Percentiles rank a stretch among this genome's conserved stretches.
phyloP scores from a whole-genome alignment of 2,329 filamentous ascomycete species.

The Calonectria hongkongensis region DNA sequence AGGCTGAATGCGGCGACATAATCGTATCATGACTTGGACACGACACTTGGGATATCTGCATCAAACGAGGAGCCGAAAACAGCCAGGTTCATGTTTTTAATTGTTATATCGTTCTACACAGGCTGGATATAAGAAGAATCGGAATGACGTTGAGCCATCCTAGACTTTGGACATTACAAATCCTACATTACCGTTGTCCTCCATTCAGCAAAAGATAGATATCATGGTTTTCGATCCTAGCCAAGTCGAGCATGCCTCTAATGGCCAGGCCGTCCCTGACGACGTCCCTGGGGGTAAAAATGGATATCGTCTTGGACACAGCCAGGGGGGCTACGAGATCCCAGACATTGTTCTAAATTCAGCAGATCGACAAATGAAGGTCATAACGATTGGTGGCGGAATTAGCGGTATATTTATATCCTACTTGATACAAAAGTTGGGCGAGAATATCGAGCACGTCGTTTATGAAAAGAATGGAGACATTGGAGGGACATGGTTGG shows the following conservation, averaged over 20 bases:
- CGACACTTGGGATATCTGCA: no score
- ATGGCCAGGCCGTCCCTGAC: conserved; percentile 9
- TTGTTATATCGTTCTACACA: no score
- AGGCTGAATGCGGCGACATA: no score
- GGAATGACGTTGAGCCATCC: no score
- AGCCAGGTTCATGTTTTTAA: no score
- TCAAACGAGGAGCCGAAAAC: no score
- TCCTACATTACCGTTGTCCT: no score
- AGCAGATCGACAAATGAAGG: conserved; percentile 20
- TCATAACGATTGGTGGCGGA: conserved; percentile 25
- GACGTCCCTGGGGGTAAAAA: conserved; percentile 17
- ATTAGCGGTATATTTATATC: conserved; percentile 31
- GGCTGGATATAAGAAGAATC: no score
- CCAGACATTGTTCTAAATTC: conserved; percentile 23
- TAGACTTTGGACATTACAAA: no score
- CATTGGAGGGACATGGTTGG: conserved; percentile 34
- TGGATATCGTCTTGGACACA: conserved; percentile 20
- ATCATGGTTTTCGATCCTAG: conserved; percentile 21
- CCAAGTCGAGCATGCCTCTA: background rate
- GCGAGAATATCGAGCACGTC: conserved; percentile 29
- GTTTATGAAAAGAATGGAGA: conserved; percentile 34
- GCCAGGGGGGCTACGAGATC: conserved; percentile 24
- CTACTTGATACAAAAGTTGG: conserved; percentile 19
- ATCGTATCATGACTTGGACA: no score
- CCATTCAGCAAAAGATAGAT: background rate